Percentiles rank a stretch among this genome's conserved stretches.
Evolutionary conservation across 2,329 filamentous ascomycete genomes (phyloP).

Genomic region (Rutstroemia sp.): DNA sequence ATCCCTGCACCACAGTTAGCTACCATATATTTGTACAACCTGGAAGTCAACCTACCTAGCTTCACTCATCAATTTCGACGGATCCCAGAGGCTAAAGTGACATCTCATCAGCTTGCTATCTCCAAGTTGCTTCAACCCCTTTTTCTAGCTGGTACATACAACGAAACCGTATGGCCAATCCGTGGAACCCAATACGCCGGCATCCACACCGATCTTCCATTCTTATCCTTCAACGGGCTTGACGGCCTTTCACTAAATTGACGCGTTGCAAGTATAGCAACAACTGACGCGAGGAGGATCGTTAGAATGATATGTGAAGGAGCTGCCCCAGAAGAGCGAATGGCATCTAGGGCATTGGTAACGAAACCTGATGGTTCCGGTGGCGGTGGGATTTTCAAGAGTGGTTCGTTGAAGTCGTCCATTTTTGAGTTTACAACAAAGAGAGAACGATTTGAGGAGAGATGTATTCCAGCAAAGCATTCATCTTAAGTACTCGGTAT

Average conservation of each 20-base stretch:
- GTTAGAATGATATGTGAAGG: constrained; percentile 14
- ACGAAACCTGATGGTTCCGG: neutral
- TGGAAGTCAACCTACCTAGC: constrained; percentile 14
- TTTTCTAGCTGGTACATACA: constrained; percentile 30
- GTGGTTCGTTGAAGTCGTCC: constrained; percentile 21
- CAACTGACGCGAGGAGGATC: constrained; percentile 16
- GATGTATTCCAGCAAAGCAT: neutral
- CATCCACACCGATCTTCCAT: constrained; percentile 35
- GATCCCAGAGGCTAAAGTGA: constrained; percentile 19
- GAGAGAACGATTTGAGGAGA: neutral
- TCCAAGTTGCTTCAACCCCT: no score
- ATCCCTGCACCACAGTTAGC: constrained; percentile 14
- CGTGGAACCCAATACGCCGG: constrained; percentile 54
- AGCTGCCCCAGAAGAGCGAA: constrained; percentile 1
- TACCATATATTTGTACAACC: neutral
- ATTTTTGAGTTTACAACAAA: constrained; percentile 2
- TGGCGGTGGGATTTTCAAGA: neutral
- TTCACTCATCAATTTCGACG: constrained; percentile 17
- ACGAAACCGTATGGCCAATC: constrained; percentile 44
- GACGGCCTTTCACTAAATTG: constrained; percentile 17
- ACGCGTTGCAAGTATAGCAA: constrained; percentile 19
- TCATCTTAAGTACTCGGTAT: no score
- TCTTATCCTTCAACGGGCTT: neutral
- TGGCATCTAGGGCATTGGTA: neutral
- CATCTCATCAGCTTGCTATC: constrained; percentile 8